Percentiles rank a stretch among this genome's conserved stretches.
Conservation (phyloP, 257 asterid species). For the Anisodus acutangulus region DNA sequence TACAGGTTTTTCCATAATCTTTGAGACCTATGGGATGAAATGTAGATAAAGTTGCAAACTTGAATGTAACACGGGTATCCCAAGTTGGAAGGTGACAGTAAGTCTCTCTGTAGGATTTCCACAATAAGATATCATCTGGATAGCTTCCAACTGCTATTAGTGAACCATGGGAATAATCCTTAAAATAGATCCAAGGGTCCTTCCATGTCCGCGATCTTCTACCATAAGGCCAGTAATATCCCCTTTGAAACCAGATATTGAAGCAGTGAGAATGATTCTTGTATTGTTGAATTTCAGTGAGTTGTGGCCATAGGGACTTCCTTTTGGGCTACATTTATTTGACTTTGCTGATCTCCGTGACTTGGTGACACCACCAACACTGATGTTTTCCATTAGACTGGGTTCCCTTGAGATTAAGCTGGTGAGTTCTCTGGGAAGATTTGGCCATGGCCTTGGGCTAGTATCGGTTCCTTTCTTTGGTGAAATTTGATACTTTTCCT, state of each 20-base stretch:
- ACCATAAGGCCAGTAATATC: background rate
- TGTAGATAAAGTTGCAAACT: slow-evolving; percentile 26
- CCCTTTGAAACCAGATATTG: slow-evolving; percentile 4
- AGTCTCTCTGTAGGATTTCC: slow-evolving; percentile 10
- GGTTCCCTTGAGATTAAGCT: slow-evolving; percentile 32
- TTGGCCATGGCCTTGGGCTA: slow-evolving; percentile 41
- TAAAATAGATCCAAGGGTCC: slow-evolving; percentile 30
- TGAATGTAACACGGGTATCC: slow-evolving; percentile 22
- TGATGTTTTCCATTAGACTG: slow-evolving; percentile 33
- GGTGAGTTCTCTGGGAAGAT: slow-evolving; percentile 44
- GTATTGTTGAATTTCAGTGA: slow-evolving; percentile 26
- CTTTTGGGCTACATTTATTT: slow-evolving; percentile 13
- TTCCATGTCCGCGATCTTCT: slow-evolving; percentile 25
- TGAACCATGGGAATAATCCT: slow-evolving; percentile 33
- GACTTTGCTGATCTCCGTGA: slow-evolving; percentile 42
- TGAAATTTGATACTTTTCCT: slow-evolving; percentile 27
- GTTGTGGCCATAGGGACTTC: slow-evolving; percentile 34
- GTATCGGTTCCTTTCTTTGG: background rate
- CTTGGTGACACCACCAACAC: slow-evolving; percentile 40
- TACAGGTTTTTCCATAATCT: background rate
- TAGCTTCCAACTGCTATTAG: slow-evolving; percentile 13
- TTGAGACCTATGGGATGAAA: slow-evolving; percentile 5
- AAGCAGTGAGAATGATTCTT: background rate
- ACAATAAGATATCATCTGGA: background rate
- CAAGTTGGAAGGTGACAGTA: background rate